These are phyloP conservation scores for Coffea canephora DNA, from an alignment of 257 asterid species.

Conservation along the genomic window DNA sequence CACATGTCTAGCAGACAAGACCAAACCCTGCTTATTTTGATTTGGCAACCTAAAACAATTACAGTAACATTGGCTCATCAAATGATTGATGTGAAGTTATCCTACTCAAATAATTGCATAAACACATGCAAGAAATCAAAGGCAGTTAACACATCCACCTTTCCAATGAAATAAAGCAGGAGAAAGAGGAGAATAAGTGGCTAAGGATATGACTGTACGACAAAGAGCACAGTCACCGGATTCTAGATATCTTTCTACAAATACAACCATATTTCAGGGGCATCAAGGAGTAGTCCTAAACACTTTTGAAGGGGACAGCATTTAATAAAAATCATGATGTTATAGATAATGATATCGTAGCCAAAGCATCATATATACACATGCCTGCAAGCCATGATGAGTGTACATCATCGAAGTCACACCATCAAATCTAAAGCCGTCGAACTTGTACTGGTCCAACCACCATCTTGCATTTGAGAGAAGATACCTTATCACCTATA, in stretches of 20 bases:
- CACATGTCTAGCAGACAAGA: neutral
- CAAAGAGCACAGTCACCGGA: neutral
- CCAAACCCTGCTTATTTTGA: neutral
- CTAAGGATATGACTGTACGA: neutral
- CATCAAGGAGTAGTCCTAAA: neutral
- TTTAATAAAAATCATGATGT: neutral
- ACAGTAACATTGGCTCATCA: neutral
- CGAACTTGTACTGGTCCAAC: slow-evolving; percentile 99
- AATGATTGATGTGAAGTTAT: neutral
- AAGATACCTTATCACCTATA: slow-evolving; percentile 87
- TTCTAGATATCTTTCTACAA: neutral
- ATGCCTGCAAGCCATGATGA: slow-evolving; percentile 94
- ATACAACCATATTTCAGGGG: neutral
- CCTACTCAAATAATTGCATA: neutral
- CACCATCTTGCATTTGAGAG: slow-evolving; percentile 99
- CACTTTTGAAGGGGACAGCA: neutral
- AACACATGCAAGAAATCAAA: neutral
- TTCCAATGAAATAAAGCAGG: neutral
- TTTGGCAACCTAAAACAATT: neutral
- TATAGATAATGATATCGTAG: neutral
- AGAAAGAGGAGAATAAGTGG: neutral
- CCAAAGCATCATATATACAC: slow-evolving; percentile 2
- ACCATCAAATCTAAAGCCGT: slow-evolving; percentile 99
- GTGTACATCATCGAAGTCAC: slow-evolving; percentile 99
- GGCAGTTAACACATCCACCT: neutral